Conservation (phyloP, 75 land plant genomes). For the Sequoia sempervirens region DNA sequence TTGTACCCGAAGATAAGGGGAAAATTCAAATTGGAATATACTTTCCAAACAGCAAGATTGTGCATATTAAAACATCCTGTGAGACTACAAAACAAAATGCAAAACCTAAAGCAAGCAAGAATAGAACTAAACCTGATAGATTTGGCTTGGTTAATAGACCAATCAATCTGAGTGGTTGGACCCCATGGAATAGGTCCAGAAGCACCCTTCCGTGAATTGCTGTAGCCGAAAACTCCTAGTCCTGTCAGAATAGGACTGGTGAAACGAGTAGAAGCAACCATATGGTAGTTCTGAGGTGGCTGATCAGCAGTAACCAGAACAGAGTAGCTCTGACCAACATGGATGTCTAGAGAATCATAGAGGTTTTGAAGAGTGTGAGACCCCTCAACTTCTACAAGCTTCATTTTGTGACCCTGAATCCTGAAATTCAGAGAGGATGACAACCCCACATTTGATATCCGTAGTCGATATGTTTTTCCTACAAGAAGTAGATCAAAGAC, state of each 20-base stretch:
- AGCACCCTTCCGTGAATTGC: no score
- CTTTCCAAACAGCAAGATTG: background rate
- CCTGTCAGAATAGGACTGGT: constrained; percentile 31
- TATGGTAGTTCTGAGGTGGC: constrained; percentile 57
- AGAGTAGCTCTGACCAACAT: constrained; percentile 66
- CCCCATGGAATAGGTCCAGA: no score
- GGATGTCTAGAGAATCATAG: constrained; percentile 66
- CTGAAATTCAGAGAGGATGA: constrained; percentile 35
- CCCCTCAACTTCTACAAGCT: constrained; percentile 73
- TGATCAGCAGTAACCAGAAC: constrained; percentile 63
- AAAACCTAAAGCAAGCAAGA: background rate
- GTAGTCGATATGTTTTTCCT: constrained; percentile 40
- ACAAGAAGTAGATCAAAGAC: background rate
- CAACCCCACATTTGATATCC: constrained; percentile 34
- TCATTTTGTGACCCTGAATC: constrained; percentile 55
- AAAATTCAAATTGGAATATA: background rate
- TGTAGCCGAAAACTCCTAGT: constrained; percentile 34
- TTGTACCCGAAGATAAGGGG: background rate
- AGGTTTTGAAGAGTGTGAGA: constrained; percentile 56
- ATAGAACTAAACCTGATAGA: constrained; percentile 13
- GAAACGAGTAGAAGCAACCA: constrained; percentile 70
- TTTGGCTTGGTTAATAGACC: no score
- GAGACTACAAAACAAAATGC: background rate
- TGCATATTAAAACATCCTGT: background rate
- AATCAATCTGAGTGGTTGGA: no score